These are phyloP conservation scores for Thymus quinquecostatus DNA, from an alignment of 257 asterid genomes.

Conservation along the genomic window DNA sequence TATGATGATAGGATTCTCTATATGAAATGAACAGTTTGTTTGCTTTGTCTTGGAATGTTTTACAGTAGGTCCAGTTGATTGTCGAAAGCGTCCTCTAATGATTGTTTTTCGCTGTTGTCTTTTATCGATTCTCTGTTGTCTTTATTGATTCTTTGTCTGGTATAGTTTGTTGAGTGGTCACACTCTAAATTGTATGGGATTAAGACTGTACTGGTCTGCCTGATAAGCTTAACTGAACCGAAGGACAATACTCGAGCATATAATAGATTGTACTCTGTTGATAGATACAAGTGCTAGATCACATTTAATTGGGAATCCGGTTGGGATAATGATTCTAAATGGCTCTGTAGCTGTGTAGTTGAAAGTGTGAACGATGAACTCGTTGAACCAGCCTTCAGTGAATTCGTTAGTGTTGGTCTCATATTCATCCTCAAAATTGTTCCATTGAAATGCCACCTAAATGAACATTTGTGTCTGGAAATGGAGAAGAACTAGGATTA, in stretches of 20 bases:
- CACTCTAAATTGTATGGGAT: not conserved
- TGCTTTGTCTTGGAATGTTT: not conserved
- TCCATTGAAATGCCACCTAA: not conserved
- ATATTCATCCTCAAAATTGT: not conserved
- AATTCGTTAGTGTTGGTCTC: not conserved
- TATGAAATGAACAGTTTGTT: not conserved
- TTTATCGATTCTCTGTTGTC: not conserved
- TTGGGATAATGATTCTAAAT: not conserved
- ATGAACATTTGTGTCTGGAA: not conserved
- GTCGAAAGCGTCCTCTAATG: not conserved
- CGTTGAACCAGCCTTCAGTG: not conserved
- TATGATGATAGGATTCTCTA: not conserved
- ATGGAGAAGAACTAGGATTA: slow-evolving; percentile 5
- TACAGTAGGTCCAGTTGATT: slow-evolving; percentile 8
- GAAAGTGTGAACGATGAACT: not conserved
- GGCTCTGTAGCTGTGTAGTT: not conserved
- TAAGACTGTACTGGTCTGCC: too few relatives aligned
- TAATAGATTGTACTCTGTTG: not conserved
- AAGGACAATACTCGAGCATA: not conserved
- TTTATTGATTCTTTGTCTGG: slow-evolving; percentile 1
- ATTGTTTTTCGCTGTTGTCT: not conserved
- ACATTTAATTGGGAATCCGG: not conserved
- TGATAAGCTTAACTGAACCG: not conserved
- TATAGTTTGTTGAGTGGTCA: not conserved
- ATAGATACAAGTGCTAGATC: not conserved